Evolutionary conservation across 495 filamentous ascomycete species (phyloP), one percentile per base, ranked within the genome.

Genomic region (Bacidia rubella): DNA sequence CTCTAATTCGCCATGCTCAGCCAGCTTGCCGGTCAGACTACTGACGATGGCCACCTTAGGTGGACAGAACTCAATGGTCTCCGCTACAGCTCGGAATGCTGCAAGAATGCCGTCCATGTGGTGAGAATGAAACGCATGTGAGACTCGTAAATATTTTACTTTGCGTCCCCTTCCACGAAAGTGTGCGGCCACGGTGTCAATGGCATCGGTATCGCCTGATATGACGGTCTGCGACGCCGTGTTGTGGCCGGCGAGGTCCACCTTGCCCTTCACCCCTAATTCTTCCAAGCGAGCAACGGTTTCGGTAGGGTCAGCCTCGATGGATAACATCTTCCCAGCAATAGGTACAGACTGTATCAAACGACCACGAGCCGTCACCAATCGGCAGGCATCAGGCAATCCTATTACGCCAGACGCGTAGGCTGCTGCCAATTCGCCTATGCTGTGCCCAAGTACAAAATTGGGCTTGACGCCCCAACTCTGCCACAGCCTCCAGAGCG

Each of bases 81-180:
- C 24, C 26, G 49, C 62, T 12, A 62, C 52, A 11, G 57, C 57
- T 22, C 49, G 41, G 51, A 65, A 61, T 1, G 57, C 57, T 38
- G 25, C 56, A 3, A 67, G 49, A 55, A 64, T 62, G 12, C 47
- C 47, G 35, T 64, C 47, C 60, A 63, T 61, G 35, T 54, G 54
- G 41, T 47, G 53, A 17, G 63, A 65, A 51, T 63, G 63, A 40
- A 65, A 65, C 22, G 63, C 61, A 43, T 63, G 59, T 2, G 49
- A 43, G 22, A 47, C 53, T 12, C 52, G 43, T 15, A 63, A 49
- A 0, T 29, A 44, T 32, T 58, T 61, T 25, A 49, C 55, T 54
- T 62, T 64, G 52, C 47, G 49, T n/a, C 53, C 58, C 27, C 15
- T 46, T 53, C 29, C 29, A 7, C 3, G 54, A 48, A 62, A 60